A percentile compares a stretch with the other conserved stretches of the same genome.
These are phyloP conservation scores for Cladosporium sp. DNA, from an alignment of 2,329 filamentous ascomycete species.

Conservation along the genomic window DNA sequence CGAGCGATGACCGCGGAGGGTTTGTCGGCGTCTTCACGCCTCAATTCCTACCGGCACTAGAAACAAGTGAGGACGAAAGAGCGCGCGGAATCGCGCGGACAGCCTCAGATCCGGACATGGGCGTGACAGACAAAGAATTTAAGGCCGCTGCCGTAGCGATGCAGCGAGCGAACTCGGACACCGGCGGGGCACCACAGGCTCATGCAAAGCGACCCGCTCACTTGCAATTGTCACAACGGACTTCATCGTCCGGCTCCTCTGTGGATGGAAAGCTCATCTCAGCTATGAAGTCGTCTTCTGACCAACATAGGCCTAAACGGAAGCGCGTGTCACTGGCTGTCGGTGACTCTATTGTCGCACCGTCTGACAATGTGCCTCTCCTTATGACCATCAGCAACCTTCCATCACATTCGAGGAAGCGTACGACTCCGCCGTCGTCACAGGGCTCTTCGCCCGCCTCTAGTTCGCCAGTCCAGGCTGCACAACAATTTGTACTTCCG, in stretches of 20 bases:
- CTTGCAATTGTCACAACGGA: conserved; percentile 33
- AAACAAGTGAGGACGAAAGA: conserved; percentile 23
- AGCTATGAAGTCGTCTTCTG: conserved; percentile 36
- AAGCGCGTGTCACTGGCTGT: conserved; percentile 40
- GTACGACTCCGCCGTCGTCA: conserved; percentile 9
- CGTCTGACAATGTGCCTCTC: conserved; percentile 36
- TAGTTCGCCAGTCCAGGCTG: neutral
- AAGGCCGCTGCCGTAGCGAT: conserved; percentile 16
- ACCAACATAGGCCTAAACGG: conserved; percentile 26
- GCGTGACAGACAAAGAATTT: conserved; percentile 4
- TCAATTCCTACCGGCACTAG: conserved; percentile 36
- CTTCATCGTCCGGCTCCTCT: conserved; percentile 39
- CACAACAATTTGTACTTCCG: neutral
- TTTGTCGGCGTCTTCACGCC: conserved; percentile 41
- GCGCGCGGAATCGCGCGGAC: conserved; percentile 24
- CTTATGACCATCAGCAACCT: conserved; percentile 29
- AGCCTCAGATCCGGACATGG: conserved; percentile 29
- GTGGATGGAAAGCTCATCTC: conserved; percentile 37
- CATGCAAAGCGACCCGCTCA: conserved; percentile 34
- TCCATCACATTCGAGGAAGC: conserved; percentile 33
- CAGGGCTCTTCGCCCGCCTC: conserved; percentile 1
- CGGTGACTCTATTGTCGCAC: conserved; percentile 38
- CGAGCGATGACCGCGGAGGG: conserved; percentile 34
- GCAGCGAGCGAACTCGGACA: conserved; percentile 33
- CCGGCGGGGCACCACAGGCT: conserved; percentile 28